phyloP scores from a whole-genome alignment of 139 green algal species.

The Edaphochlamys debaryana region DNA sequence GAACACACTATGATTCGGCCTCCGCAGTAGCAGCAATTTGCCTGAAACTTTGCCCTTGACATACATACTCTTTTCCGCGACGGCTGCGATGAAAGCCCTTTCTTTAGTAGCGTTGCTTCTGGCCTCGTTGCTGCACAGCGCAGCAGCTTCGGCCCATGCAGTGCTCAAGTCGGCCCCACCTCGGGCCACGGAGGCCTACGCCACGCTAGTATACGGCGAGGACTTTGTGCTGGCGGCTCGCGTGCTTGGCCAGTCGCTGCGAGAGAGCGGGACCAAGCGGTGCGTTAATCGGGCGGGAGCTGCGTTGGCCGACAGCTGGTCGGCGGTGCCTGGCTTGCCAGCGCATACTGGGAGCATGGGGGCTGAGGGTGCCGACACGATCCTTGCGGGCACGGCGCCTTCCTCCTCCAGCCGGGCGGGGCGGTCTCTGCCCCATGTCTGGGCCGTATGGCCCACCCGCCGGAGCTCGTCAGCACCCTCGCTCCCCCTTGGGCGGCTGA shows the following conservation, averaged over 20 bases:
- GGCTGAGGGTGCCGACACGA: neutral
- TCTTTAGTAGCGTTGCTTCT: too few relatives aligned
- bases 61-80: too few relatives aligned
- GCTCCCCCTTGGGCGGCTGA: too few relatives aligned
- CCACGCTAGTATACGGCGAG: constrained; percentile 72
- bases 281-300: neutral
- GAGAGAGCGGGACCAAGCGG: constrained; percentile 58
- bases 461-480: too few relatives aligned
- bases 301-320: too few relatives aligned
- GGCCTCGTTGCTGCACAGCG: too few relatives aligned
- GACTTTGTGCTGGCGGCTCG: constrained; percentile 69
- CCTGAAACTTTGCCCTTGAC: too few relatives aligned
- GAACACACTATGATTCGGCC: too few relatives aligned
- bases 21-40: too few relatives aligned
- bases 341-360: neutral
- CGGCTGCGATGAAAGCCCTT: too few relatives aligned
- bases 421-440: neutral
- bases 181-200: constrained; percentile 60
- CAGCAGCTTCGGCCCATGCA: neutral
- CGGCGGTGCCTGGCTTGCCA: neutral
- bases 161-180: neutral
- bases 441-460: too few relatives aligned
- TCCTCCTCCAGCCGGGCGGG: too few relatives aligned
- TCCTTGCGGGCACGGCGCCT: neutral
- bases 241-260: constrained; percentile 72